Base-by-base conservation (phyloP, 1,139 yeast species). In the Yamadazyma membranifaciens region DNA sequence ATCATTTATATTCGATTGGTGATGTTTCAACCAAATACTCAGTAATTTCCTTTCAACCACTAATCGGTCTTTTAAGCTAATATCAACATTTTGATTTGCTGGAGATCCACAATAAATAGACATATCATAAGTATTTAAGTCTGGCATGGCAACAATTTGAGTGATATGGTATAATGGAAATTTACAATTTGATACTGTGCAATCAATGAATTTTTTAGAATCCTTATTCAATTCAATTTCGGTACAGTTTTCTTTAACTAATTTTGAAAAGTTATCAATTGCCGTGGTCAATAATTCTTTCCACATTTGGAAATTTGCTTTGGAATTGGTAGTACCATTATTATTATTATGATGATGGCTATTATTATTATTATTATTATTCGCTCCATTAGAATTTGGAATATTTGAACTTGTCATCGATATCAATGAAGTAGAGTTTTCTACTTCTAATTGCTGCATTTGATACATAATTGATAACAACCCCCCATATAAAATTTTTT, bases 51-150 rank as follows among this genome's bases (percentile, higher is more conserved):
- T 65, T 49, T 70, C 77, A 20, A 78, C 85, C 27, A 72, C 67
- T 45, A 63, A 65, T 49, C 75, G 73, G 54, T 77, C 92, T 41
- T 70, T 67, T 15, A 67, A 59, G 6, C 79, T 74, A 2, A 88
- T 85, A 40, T 71, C 73, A 24, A 86, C 94, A 57, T 86, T 87
- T 81, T 86, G 83, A 50, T 88, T 75, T 55, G 85, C 80, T 0
- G 94, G 92, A 1, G 89, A 85, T 1, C 96, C 96, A 6, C 91
- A 84, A 57, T 71, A 83, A 7, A 85, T 81, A 40, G 85, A 86
- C 42, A 85, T 77, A 58, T 87, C 95, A 58, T 84, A 81, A 47
- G 86, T 88, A 43, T 85, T 80, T 27, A 85, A 73, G 37, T 86
- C 76, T 1, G 72, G 53, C 51, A 70, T 69, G 53, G 87, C 78